Conservation (phyloP, 2,329 filamentous ascomycete genomes). For the Aschersonia sp. region DNA sequence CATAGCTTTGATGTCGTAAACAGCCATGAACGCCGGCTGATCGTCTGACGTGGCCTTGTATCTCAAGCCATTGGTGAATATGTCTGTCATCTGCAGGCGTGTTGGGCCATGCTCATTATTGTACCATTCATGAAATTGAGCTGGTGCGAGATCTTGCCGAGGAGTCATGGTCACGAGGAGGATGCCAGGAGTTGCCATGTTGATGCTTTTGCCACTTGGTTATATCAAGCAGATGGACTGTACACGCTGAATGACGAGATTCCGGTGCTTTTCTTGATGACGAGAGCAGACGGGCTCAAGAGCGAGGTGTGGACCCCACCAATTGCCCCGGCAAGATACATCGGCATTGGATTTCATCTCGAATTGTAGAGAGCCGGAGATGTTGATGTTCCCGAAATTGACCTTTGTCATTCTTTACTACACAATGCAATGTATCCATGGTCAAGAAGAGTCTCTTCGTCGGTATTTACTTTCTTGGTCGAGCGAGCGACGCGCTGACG, state of each 20-base stretch:
- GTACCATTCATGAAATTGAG: conserved; percentile 84
- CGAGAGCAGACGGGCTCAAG: no score
- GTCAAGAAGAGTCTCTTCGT: no score
- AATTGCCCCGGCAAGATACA: no score
- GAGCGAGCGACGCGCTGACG: no score
- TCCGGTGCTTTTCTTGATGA: background rate
- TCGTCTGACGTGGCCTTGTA: conserved; percentile 53
- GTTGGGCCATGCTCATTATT: conserved; percentile 84
- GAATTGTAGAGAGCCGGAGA: no score
- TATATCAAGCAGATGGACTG: background rate
- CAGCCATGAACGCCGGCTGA: conserved; percentile 58
- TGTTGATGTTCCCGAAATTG: no score
- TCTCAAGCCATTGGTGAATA: conserved; percentile 63
- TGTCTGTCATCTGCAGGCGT: conserved; percentile 60
- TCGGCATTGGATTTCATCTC: no score
- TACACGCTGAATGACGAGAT: background rate
- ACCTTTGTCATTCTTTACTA: no score
- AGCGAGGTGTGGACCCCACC: no score
- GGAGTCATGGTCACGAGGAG: conserved; percentile 84
- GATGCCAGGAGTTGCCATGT: conserved; percentile 43
- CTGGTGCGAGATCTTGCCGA: conserved; percentile 44
- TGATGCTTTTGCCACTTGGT: background rate
- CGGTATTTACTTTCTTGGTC: no score
- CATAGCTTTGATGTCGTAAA: conserved; percentile 73
- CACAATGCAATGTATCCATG: no score